These are phyloP conservation scores for Astrephomene gubernaculifera DNA, from an alignment of 139 green algal species.

Conservation along the genomic window DNA sequence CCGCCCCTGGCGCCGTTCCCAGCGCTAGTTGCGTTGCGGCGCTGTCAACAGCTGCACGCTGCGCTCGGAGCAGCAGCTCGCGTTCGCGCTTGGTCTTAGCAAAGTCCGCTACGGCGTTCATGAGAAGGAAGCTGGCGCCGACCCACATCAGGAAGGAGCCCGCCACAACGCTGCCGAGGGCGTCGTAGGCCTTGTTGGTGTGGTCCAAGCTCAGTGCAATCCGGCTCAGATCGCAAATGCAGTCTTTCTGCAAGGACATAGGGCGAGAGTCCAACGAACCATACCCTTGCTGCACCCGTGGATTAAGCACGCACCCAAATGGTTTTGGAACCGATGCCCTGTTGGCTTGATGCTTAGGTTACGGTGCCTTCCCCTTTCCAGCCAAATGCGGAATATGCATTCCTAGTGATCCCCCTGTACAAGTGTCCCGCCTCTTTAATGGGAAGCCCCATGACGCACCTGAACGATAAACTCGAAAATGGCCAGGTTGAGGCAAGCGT, in stretches of 20 bases:
- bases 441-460: no score
- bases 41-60: conserved; percentile 10
- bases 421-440: no score
- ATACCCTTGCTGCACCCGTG: no score
- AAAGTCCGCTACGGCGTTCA: conserved; percentile 45
- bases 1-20: not conserved
- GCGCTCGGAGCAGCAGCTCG: conserved; percentile 41
- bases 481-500: conserved; percentile 38
- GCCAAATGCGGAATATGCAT: no score
- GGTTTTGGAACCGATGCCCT: no score
- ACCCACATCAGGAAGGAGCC: conserved; percentile 51
- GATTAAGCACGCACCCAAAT: no score
- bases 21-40: conserved; percentile 15
- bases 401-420: not conserved
- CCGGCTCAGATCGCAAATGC: not conserved
- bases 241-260: conserved; percentile 30
- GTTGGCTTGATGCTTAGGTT: no score
- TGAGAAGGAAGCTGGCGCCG: conserved; percentile 46
- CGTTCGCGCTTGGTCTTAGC: conserved; percentile 44
- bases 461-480: conserved; percentile 37
- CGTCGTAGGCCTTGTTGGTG: conserved; percentile 25
- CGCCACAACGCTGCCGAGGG: conserved; percentile 29
- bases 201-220: not conserved
- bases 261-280: no score
- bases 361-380: no score